These are phyloP conservation scores for Myrmaecium sp. DNA, from an alignment of 2,329 filamentous ascomycete genomes.

Conservation along the genomic window DNA sequence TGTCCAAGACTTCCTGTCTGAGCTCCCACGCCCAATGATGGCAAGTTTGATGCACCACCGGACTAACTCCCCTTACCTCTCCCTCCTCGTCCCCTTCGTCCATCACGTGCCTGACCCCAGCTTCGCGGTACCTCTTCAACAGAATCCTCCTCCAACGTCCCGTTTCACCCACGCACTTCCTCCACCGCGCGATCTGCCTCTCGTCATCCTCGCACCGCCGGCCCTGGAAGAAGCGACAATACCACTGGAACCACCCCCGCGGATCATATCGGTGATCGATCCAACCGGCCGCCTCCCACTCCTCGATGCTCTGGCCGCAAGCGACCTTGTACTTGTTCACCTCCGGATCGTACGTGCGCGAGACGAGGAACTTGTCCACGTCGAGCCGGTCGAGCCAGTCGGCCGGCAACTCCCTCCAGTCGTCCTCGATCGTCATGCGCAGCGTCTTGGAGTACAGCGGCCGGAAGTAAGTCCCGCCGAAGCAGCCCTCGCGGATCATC, in stretches of 20 bases:
- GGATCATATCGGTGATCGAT: constrained; percentile 36
- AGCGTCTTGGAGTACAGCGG: constrained; percentile 29
- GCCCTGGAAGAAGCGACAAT: constrained; percentile 34
- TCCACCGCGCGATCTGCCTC: constrained; percentile 35
- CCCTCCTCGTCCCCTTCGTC: constrained; percentile 27
- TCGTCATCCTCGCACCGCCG: constrained; percentile 35
- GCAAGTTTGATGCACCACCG: constrained; percentile 39
- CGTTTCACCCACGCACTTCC: constrained; percentile 33
- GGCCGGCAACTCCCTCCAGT: constrained; percentile 30
- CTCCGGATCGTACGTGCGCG: constrained; percentile 25
- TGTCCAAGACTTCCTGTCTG: constrained; percentile 32
- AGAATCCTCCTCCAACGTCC: constrained; percentile 34
- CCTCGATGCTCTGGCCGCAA: constrained; percentile 37
- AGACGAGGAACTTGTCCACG: constrained; percentile 23
- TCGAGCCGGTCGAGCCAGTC: constrained; percentile 28
- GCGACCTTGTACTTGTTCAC: constrained; percentile 37
- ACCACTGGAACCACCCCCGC: constrained; percentile 42
- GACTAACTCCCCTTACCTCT: constrained; percentile 28
- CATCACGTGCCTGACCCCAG: constrained; percentile 32
- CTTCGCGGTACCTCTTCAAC: constrained; percentile 33
- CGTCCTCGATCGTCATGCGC: constrained; percentile 24
- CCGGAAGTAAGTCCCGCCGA: constrained; percentile 36
- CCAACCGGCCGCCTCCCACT: constrained; percentile 40
- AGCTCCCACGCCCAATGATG: constrained; percentile 40
- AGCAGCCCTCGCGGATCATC: constrained; percentile 34